Evolutionary conservation across 2,329 filamentous ascomycete species (phyloP).

Genomic region (Alternaria gaisen): DNA sequence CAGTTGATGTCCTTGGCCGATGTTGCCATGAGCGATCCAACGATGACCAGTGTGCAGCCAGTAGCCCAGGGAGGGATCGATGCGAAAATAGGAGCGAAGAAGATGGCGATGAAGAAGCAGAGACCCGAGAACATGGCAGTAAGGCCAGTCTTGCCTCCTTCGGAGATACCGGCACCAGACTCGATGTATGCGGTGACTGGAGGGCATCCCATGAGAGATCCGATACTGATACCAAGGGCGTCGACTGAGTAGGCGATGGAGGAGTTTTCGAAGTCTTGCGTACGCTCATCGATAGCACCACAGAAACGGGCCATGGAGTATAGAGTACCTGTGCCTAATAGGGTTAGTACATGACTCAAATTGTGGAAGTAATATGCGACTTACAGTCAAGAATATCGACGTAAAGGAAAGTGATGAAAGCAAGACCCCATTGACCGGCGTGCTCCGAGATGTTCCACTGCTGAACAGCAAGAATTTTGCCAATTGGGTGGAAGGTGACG

Average conservation of each 20-base stretch:
- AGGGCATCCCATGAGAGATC: conserved; percentile 77
- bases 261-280: conserved; percentile 87
- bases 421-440: conserved; percentile 80
- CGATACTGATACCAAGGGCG: conserved; percentile 81
- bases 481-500: conserved; percentile 82
- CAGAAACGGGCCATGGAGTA: conserved; percentile 91
- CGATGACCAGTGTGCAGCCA: conserved; percentile 84
- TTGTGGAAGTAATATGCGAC: conserved; percentile 1
- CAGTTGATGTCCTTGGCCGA: conserved; percentile 87
- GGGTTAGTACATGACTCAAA: conserved; percentile 7
- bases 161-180: conserved; percentile 87
- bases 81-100: conserved; percentile 90
- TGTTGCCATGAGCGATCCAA: conserved; percentile 86
- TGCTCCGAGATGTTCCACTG: conserved; percentile 75
- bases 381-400: conserved; percentile 84
- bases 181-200: conserved; percentile 90
- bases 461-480: conserved; percentile 73
- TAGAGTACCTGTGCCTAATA: conserved; percentile 72
- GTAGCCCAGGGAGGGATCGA: conserved; percentile 91
- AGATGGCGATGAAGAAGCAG: conserved; percentile 81
- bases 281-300: conserved; percentile 79
- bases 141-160: conserved; percentile 85
- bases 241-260: conserved; percentile 86
- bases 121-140: conserved; percentile 80
- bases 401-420: conserved; percentile 88